These are phyloP conservation scores for Strobilomyces dryophilus DNA, from an alignment of 768 basidiomycete species.

Conservation along the genomic window DNA sequence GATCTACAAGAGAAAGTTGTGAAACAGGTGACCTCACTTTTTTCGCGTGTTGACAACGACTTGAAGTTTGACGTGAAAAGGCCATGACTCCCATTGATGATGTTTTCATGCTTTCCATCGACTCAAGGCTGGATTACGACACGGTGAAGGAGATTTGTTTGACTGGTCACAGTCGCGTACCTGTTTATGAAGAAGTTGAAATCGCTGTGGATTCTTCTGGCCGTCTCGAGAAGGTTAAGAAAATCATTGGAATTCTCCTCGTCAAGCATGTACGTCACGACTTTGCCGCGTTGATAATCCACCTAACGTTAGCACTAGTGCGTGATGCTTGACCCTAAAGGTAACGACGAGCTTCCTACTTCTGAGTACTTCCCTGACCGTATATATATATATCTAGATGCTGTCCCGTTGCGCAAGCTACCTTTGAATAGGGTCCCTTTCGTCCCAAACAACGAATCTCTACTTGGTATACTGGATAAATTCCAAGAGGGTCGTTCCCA, in stretches of 20 bases:
- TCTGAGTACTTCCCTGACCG: background rate
- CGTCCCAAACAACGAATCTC: slow-evolving; percentile 80
- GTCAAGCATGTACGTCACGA: slow-evolving; percentile 60
- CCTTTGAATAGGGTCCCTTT: slow-evolving; percentile 85
- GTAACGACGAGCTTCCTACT: slow-evolving; percentile 26
- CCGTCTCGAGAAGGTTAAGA: slow-evolving; percentile 59
- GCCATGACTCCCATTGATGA: slow-evolving; percentile 79
- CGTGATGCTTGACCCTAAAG: slow-evolving; percentile 82
- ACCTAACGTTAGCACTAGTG: slow-evolving; percentile 36
- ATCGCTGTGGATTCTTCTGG: slow-evolving; percentile 39
- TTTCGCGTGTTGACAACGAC: background rate
- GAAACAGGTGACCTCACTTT: slow-evolving; percentile 41
- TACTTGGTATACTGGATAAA: slow-evolving; percentile 79
- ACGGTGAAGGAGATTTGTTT: slow-evolving; percentile 70
- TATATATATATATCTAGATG: slow-evolving; percentile 48
- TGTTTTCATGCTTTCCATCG: slow-evolving; percentile 87
- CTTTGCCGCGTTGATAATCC: background rate
- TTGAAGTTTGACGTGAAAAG: slow-evolving; percentile 27
- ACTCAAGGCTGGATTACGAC: slow-evolving; percentile 77
- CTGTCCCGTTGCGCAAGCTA: slow-evolving; percentile 75
- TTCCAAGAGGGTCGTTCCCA: slow-evolving; percentile 91
- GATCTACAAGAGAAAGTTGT: slow-evolving; percentile 88
- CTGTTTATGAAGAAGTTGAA: slow-evolving; percentile 76
- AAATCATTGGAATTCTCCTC: slow-evolving; percentile 80
- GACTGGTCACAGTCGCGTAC: slow-evolving; percentile 81